Percentiles rank a stretch among this genome's conserved stretches.
These are phyloP conservation scores for Pleurozium schreberi DNA, from an alignment of 225 moss, liverwort and hornwort genomes.

Conservation along the genomic window DNA sequence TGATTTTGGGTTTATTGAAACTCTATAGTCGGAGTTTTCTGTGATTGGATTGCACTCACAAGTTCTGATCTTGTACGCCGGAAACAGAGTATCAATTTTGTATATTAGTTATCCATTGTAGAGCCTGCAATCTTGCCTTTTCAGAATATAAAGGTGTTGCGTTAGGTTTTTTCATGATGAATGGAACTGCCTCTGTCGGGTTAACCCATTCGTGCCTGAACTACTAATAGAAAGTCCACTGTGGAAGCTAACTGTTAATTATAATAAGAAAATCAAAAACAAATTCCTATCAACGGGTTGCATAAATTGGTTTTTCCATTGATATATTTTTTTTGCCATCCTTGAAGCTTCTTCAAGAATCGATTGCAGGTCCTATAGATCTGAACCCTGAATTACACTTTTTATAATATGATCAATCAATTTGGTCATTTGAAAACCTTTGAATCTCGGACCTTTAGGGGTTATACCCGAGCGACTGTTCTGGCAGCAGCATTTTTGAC, in stretches of 20 bases:
- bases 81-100: background rate
- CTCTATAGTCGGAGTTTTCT: background rate
- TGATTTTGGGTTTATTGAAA: background rate
- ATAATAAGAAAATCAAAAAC: background rate
- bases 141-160: background rate
- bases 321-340: background rate
- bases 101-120: background rate
- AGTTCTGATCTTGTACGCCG: background rate
- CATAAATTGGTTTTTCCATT: background rate
- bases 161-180: background rate
- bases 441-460: background rate
- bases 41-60: background rate
- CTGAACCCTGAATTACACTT: background rate
- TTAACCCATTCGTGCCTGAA: background rate
- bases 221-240: too few relatives aligned
- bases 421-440: background rate
- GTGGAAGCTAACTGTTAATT: too few relatives aligned
- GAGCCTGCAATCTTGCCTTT: background rate
- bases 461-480: background rate
- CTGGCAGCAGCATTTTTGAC: background rate
- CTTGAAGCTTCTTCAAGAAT: background rate
- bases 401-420: background rate
- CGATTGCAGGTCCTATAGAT: background rate
- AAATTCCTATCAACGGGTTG: background rate
- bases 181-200: background rate